These are phyloP conservation scores for Cercophora samala DNA, from an alignment of 495 filamentous ascomycete species.

Conservation along the genomic window DNA sequence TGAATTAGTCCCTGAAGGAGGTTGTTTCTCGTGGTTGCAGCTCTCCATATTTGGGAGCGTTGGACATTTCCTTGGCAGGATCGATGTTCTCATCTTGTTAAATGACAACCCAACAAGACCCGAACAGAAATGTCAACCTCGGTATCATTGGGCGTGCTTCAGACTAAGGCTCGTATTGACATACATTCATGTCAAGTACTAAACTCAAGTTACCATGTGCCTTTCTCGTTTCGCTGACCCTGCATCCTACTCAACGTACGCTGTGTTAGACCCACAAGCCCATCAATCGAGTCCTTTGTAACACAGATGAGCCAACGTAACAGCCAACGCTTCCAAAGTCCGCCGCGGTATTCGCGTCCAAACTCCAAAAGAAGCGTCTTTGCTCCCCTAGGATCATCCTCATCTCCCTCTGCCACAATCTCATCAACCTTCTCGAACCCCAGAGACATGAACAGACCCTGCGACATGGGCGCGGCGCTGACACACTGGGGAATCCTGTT, in stretches of 20 bases:
- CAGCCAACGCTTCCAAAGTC: not conserved
- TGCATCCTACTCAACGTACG: not conserved
- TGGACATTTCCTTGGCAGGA: too few species aligned
- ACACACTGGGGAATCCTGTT: slow-evolving; percentile 10
- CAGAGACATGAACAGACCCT: slow-evolving; percentile 11
- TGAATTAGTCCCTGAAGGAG: too few species aligned
- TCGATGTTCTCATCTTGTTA: too few species aligned
- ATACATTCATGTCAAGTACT: too few species aligned
- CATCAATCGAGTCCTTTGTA: not conserved
- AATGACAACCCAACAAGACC: too few species aligned
- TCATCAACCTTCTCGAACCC: not conserved
- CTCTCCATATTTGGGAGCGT: too few species aligned
- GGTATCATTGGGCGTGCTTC: too few species aligned
- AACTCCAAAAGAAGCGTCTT: not conserved
- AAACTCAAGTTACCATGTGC: too few species aligned
- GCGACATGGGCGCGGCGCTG: slow-evolving; percentile 12
- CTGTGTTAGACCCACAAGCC: not conserved
- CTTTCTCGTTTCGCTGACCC: not conserved
- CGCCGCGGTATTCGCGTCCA: not conserved
- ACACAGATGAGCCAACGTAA: not conserved
- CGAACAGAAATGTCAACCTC: too few species aligned
- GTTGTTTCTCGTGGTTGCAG: too few species aligned
- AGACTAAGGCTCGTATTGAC: too few species aligned
- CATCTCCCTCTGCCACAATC: not conserved
- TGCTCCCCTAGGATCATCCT: not conserved